phyloP scores from a whole-genome alignment of 305 asterid genomes.

The Fraxinus floribunda region DNA sequence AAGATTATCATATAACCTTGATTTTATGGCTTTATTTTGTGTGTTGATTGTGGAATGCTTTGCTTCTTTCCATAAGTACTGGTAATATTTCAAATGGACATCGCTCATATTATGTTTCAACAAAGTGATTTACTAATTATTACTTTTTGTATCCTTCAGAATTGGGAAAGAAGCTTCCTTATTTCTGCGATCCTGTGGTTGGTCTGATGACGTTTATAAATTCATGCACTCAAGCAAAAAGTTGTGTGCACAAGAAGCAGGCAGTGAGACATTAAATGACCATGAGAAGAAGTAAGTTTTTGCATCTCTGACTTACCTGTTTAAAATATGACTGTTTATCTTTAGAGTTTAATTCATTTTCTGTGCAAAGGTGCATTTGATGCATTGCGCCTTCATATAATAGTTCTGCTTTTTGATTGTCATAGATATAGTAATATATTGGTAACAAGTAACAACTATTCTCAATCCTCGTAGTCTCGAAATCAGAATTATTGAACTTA shows the following conservation, averaged over 20 bases:
- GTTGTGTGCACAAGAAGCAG: slow-evolving; percentile 45
- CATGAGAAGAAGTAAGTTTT: slow-evolving; percentile 65
- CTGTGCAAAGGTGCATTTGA: slow-evolving; percentile 18
- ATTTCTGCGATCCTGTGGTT: slow-evolving; percentile 69
- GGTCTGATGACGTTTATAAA: slow-evolving; percentile 67
- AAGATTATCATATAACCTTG: background rate
- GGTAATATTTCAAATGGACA: background rate
- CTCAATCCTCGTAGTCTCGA: background rate
- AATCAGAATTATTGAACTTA: background rate
- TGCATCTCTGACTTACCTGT: slow-evolving; percentile 18
- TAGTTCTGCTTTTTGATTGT: background rate
- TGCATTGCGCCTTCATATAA: background rate
- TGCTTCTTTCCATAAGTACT: background rate
- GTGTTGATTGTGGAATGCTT: slow-evolving; percentile 6
- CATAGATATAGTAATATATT: background rate
- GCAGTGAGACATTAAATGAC: slow-evolving; percentile 32
- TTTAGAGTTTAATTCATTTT: slow-evolving; percentile 19
- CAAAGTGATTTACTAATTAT: slow-evolving; percentile 14
- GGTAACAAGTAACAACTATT: background rate
- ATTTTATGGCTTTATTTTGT: slow-evolving; percentile 18
- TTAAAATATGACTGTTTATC: slow-evolving; percentile 15
- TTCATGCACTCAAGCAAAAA: slow-evolving; percentile 71
- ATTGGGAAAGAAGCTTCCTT: slow-evolving; percentile 72
- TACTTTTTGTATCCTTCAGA: slow-evolving; percentile 45
- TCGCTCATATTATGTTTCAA: background rate